Evolutionary conservation across 257 asterid genomes (phyloP), one percentile per base, ranked within the genome.

Genomic region (Plantago elongata): DNA sequence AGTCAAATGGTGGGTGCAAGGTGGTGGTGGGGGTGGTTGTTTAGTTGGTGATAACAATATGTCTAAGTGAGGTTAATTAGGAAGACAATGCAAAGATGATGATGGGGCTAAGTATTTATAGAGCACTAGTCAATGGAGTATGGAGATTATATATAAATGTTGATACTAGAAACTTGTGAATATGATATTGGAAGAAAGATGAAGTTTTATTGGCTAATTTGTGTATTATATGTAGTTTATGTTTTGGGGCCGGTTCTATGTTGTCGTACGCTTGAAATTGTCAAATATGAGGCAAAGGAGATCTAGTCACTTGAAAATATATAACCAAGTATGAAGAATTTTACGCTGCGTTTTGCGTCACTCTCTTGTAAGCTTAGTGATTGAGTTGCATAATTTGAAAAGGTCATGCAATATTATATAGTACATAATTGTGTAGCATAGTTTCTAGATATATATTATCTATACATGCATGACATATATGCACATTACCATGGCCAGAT

Each of bases 211-310:
- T 57, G 45, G 52, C 67, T 63, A 54, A 22, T 58, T 45, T 59
- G 74, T 70, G 64, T 43, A 63, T 64, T 46, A 5, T 2, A 5
- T 13, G 34, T 15, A 62, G 51, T 59, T 16, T 43, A 34, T 18
- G 56, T 40, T 66, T 64, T 45, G 51, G 30, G 27, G 61, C 78
- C 85, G 86, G 79, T 79, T 80, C 76, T 74, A 86, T 67, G 71
- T 30, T 70, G 56, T 45, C 74, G 64, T 57, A 76, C 72, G 87
- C 81, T 85, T 83, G 94, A 85, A 85, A 49, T 57, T 70, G 86
- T 80, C 90, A 74, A 80, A 70, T 56, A 56, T 61, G 13, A 16
- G 45, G 61, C 55, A 54, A 16, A 15, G 69, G 59, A 67, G 68
- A 51, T 60, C 18, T 60, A 13, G 54, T 49, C 60, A 59, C 64